Percentiles rank a stretch among this genome's conserved stretches.
Evolutionary conservation across 176 grass and related monocot species (phyloP).

Genomic region (Bromus sterilis): DNA sequence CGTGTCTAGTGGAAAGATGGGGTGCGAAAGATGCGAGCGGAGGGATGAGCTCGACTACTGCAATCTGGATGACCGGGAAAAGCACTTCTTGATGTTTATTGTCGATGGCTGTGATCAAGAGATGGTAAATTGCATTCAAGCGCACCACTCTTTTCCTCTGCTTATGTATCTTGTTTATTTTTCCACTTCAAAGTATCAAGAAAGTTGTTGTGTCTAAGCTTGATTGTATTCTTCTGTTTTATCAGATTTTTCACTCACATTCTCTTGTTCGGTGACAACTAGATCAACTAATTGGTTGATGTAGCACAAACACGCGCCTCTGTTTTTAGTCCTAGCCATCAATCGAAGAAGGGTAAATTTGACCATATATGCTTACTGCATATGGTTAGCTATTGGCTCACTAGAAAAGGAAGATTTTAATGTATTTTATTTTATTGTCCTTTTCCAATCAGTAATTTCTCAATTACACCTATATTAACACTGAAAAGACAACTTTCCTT

Average conservation of each 20-base stretch:
- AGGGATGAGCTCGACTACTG: background rate
- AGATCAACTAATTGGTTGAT: background rate
- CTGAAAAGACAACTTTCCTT: background rate
- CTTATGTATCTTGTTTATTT: background rate
- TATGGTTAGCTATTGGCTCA: background rate
- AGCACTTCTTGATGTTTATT: background rate
- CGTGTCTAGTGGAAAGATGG: background rate
- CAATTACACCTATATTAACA: background rate
- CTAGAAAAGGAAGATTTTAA: background rate
- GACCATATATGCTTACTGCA: background rate
- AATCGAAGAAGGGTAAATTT: background rate
- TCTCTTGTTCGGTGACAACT: background rate
- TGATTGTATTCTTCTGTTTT: background rate
- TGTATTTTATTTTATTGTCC: background rate
- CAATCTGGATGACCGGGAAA: background rate
- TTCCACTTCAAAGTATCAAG: background rate
- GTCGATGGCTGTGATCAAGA: background rate
- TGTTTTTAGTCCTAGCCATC: background rate
- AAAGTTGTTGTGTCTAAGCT: background rate
- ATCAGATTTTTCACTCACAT: background rate
- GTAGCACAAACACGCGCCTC: background rate
- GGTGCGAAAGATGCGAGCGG: background rate
- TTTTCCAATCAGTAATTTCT: background rate
- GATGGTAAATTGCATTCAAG: background rate
- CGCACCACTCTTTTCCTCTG: background rate